Evolutionary conservation across 495 filamentous ascomycete genomes (phyloP).

Genomic region (Penicillium angulare): DNA sequence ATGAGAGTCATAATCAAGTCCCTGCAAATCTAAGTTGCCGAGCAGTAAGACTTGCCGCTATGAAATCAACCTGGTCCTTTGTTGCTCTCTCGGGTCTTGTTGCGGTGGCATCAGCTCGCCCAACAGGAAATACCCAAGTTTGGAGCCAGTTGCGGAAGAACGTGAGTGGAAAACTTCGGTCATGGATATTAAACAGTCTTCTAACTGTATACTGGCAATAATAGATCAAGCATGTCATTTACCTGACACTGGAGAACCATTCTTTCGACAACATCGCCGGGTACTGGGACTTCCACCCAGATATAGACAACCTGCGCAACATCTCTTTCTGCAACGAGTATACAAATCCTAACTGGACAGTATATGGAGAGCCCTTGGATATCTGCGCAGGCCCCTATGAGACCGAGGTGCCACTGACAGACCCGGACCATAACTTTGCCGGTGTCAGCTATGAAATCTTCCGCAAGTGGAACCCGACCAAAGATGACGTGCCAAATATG

Average conservation of each 20-base stretch:
- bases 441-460: slow-evolving; percentile 42
- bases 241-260: slow-evolving; percentile 47
- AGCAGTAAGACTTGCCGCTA: slow-evolving; percentile 1
- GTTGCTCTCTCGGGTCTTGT: slow-evolving; percentile 15
- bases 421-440: slow-evolving; percentile 45
- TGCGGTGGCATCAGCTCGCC: slow-evolving; percentile 14
- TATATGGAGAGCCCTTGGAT: slow-evolving; percentile 38
- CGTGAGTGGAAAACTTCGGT: slow-evolving; percentile 10
- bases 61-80: slow-evolving; percentile 17
- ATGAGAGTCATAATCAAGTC: background rate
- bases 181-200: background rate
- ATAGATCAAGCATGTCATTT: slow-evolving; percentile 46
- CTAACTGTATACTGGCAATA: background rate
- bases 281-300: slow-evolving; percentile 41
- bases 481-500: slow-evolving; percentile 40
- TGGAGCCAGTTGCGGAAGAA: slow-evolving; percentile 32
- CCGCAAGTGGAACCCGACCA: slow-evolving; percentile 38
- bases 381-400: slow-evolving; percentile 42
- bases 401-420: slow-evolving; percentile 37
- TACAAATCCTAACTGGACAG: slow-evolving; percentile 44
- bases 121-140: slow-evolving; percentile 12
- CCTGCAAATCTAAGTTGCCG: background rate
- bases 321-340: slow-evolving; percentile 40
- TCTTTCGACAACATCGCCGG: slow-evolving; percentile 47
- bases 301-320: slow-evolving; percentile 41